A percentile compares a stretch with the other conserved stretches of the same genome.
These are phyloP conservation scores for Chrysoporthe deuterocubensis DNA, from an alignment of 2,329 filamentous ascomycete species.

Conservation along the genomic window DNA sequence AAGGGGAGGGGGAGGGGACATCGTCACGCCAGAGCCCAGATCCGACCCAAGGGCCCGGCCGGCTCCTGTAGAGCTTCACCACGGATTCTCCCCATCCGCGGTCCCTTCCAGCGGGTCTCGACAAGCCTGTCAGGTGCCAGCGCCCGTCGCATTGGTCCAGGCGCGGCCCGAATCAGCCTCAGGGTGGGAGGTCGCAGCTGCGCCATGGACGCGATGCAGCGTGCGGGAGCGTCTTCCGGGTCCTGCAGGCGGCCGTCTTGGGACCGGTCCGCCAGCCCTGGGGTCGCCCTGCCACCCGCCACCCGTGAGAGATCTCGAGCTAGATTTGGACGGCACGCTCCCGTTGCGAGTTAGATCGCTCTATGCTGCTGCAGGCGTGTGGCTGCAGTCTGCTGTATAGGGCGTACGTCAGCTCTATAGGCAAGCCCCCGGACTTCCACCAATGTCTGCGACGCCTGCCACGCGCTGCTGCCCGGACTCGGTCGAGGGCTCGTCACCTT, in stretches of 20 bases:
- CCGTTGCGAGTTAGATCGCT: background rate
- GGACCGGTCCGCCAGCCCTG: slow-evolving; percentile 12
- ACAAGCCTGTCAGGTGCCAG: background rate
- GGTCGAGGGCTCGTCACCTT: background rate
- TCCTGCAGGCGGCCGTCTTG: slow-evolving; percentile 13
- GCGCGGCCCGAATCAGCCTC: background rate
- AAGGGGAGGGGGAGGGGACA: too few relatives aligned
- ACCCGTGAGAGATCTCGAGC: background rate
- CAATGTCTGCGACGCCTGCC: slow-evolving; percentile 5
- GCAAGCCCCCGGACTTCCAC: slow-evolving; percentile 7
- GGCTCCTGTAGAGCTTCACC: background rate
- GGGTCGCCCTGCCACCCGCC: background rate
- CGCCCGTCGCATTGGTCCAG: background rate
- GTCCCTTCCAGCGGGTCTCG: background rate
- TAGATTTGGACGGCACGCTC: background rate
- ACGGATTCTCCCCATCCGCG: slow-evolving; percentile 3
- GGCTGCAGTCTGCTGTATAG: slow-evolving; percentile 1
- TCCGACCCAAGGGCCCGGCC: background rate
- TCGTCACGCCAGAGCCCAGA: too few relatives aligned
- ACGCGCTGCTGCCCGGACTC: background rate
- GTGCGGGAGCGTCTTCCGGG: slow-evolving; percentile 15
- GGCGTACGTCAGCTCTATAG: slow-evolving; percentile 8
- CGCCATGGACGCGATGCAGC: slow-evolving; percentile 6
- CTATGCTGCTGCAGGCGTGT: background rate
- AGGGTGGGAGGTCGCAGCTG: background rate